Base-by-base conservation (phyloP, 164 flowering plant genomes). In the Vitis labrusca region DNA sequence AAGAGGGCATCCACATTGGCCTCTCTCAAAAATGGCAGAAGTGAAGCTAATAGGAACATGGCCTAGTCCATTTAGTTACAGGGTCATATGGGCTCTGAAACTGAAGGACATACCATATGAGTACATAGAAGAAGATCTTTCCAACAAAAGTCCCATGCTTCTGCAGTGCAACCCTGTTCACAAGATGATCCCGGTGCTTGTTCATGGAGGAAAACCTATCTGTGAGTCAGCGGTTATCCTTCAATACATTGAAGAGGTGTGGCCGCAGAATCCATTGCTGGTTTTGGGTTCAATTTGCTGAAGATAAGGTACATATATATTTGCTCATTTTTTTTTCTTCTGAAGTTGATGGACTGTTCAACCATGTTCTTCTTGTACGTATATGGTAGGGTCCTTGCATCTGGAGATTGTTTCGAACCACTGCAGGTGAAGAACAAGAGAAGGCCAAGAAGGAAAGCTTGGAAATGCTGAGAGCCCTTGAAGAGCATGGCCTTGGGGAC, bases 71-170 rank as follows among this genome's bases (percentile, higher is more conserved):
- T 71, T 57, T 48, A 8, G 17, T 53, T 61, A 17, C 27, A 66
- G 75, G 48, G 79, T 71, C 27, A 63, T 63, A 17, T 76, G 76
- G 76, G 79, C 76, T 64, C 73, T 72, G 13, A 67, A 76, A 49
- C 12, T 76, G 0, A 76, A 76, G 51, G 75, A 68, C 12, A 37
- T 76, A 8, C 9, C 12, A 1, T 75, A 53, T 32, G 75, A 76
- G 1, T 62, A 59, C 37, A 11, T 76, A 4, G 64, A 66, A 56
- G 72, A 76, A 63, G 70, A 71, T 30, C 30, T 67, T 8, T 8
- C 30, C 14, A 76, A 67, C 50, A 71, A 71, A 23, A 76, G 71
- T 37, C 11, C 11, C 29, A 10, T 66, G 68, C 72, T 76, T 16
- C 54, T 76, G 0, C 61, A 56, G n/a, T 60, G n/a, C 61, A 76